Evolutionary conservation across 2,329 filamentous ascomycete species (phyloP).

Genomic region (Orbilia quercus): DNA sequence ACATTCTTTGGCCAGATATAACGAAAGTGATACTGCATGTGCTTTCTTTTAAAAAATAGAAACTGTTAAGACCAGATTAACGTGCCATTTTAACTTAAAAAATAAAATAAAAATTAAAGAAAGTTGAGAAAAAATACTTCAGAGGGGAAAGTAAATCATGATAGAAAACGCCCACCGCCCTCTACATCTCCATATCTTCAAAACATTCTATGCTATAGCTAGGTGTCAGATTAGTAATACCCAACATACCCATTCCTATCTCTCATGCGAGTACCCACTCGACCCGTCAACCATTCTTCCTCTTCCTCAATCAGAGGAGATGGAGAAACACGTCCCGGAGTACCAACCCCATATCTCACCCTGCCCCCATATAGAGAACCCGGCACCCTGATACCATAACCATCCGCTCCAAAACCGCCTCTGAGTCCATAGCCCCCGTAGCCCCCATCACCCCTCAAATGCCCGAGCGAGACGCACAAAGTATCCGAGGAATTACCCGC

Average conservation of each 20-base stretch:
- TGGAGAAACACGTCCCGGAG: neutral
- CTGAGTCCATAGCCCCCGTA: conserved; percentile 1
- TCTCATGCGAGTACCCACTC: neutral
- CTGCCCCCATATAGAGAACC: neutral
- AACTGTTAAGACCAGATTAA: too few species aligned
- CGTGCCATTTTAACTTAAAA: too few species aligned
- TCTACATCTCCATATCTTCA: too few species aligned
- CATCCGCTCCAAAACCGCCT: neutral
- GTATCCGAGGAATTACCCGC: conserved; percentile 20
- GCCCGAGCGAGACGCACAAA: conserved; percentile 14
- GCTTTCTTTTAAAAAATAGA: too few species aligned
- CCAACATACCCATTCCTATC: neutral
- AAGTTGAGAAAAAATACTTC: too few species aligned
- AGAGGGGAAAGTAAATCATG: too few species aligned
- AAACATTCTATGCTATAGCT: too few species aligned
- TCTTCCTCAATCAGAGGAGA: neutral
- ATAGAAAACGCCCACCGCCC: too few species aligned
- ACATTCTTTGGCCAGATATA: too few species aligned
- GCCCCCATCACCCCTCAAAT: conserved; percentile 1
- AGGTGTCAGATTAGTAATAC: neutral
- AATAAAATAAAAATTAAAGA: too few species aligned
- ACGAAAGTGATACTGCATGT: too few species aligned
- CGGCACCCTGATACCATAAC: neutral
- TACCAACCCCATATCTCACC: too few species aligned
- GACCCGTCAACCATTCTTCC: neutral